Base-by-base conservation (phyloP, 495 filamentous ascomycete genomes). In the Hypoxylon lienhwacheense region DNA sequence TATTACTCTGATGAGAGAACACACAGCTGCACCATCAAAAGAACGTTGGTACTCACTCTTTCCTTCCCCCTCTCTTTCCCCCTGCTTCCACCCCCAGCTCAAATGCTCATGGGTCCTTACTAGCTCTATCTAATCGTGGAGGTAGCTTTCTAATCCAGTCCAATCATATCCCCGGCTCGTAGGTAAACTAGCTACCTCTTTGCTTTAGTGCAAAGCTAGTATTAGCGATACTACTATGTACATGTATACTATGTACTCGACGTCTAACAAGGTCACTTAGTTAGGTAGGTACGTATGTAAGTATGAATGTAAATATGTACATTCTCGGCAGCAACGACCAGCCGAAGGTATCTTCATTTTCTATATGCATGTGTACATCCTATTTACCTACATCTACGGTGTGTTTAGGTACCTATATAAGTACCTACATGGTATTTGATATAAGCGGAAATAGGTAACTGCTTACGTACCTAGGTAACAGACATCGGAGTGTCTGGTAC, bases 81-180 rank as follows among this genome's bases (percentile, higher is more conserved):
- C 50, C 47, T 61, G 58, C 46, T 44, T 36, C 24, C 26, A 54
- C 57, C 33, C 51, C 52, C 41, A 37, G 42, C 41, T 42, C 34
- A 36, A n/a, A 42, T 31, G 41, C 28, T 43, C 52, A 42, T 21
- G 42, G 19, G 31, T 35, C 58, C 58, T 25, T 55, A 48, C 58
- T 61, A 55, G 58, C 58, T 61, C 53, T 53, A 55, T 61, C 58
- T 61, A 46, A 53, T 61, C 58, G 50, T 61, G 52, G 52, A 61
- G 52, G 52, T 49, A 19, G 26, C 31, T 53, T 43, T 32, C 36
- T 11, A 52, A 52, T 46, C n/a, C 42, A 39, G 7, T 16, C 58
- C 58, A 61, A 61, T 61, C 45, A 56, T 47, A 16, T 61, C 43
- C 58, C 58, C 53, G 12, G 58, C 6, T 47, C 8, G 8, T 17